Evolutionary conservation across 116 monocot genomes (phyloP).

Genomic region (Phalaenopsis hybrid): DNA sequence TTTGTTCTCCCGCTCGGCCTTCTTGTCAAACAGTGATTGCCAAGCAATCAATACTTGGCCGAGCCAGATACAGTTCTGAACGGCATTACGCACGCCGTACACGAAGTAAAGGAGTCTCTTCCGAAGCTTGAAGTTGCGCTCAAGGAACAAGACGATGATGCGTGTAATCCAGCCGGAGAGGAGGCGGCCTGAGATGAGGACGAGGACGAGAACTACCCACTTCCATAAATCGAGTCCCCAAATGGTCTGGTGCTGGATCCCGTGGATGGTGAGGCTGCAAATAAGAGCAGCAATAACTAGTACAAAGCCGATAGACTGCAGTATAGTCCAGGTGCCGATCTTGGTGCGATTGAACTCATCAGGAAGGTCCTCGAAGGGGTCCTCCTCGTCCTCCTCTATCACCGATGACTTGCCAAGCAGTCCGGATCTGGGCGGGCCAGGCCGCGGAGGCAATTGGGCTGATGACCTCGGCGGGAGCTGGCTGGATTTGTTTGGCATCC

Average conservation of each 20-base stretch:
- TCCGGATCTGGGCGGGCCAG: slow-evolving; percentile 14
- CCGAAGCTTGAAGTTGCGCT: slow-evolving; percentile 63
- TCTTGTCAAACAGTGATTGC: slow-evolving; percentile 56
- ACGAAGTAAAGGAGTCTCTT: slow-evolving; percentile 88
- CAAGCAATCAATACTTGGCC: slow-evolving; percentile 61
- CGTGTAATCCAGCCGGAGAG: slow-evolving; percentile 73
- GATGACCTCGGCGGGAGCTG: slow-evolving; percentile 3
- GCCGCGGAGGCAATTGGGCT: neutral
- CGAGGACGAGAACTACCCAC: slow-evolving; percentile 69
- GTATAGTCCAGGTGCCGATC: slow-evolving; percentile 18
- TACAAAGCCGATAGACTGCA: slow-evolving; percentile 49
- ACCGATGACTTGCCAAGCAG: slow-evolving; percentile 11
- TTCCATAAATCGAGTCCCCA: slow-evolving; percentile 78
- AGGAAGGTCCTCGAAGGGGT: slow-evolving; percentile 57
- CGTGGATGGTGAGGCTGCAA: slow-evolving; percentile 41
- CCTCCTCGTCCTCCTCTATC: slow-evolving; percentile 63
- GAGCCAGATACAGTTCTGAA: slow-evolving; percentile 83
- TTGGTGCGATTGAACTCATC: slow-evolving; percentile 25
- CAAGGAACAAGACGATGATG: slow-evolving; percentile 56
- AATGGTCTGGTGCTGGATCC: slow-evolving; percentile 22
- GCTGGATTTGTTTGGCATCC: slow-evolving; percentile 15
- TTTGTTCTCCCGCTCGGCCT: slow-evolving; percentile 29
- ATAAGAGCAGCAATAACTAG: slow-evolving; percentile 38
- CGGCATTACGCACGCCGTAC: slow-evolving; percentile 58
- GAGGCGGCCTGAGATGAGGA: slow-evolving; percentile 73